Base-by-base conservation (phyloP, 2,329 filamentous ascomycete species). In the Phyllosticta citrichinensis region DNA sequence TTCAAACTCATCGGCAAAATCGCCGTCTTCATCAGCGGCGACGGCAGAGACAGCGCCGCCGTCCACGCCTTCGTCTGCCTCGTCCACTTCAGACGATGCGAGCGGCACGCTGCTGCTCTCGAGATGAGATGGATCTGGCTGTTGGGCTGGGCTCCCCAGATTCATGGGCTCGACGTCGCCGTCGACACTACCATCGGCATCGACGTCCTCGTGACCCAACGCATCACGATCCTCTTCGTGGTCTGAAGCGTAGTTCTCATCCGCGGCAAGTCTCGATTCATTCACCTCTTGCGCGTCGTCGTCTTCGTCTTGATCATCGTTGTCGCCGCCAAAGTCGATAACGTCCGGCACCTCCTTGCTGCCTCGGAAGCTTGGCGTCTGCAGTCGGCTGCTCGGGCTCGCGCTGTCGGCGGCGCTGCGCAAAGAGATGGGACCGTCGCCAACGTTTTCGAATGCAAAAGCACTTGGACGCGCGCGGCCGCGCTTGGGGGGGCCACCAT, bases 361-460 rank as follows among this genome's bases (percentile, higher is more conserved):
- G 10, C 22, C 40, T 6, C 68, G 59, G 52, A 63, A 52, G 55
- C 52, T 62, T 14, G 58, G 58, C 58, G 58, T 60, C 8, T 60
- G 58, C 19, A 55, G 56, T 1, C 64, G 62, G 5, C 67, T 65
- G 51, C 70, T 68, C 3, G 71, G 69, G 10, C 66, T 67, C 17
- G 68, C 67, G 55, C 68, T 76, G 61, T 70, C 77, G 8, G 76
- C 75, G 0, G 75, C 77, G 62, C 73, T 76, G 17, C 72, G 73
- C 47, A 79, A 69, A 17, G 71, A 75, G 53, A 78, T 77, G 2
- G 77, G 77, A 2, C 76, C 76, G 25, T 69, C 68, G 22, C 66
- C 68, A 0, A 71, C 70, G 61, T 69, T 63, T 56, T 68, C 62
- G 57, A 72, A 60, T 51, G 68, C 69, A 0, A 71, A 66, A 19